phyloP scores from a whole-genome alignment of 2,329 filamentous ascomycete species.

The Albifimbria verrucaria region DNA sequence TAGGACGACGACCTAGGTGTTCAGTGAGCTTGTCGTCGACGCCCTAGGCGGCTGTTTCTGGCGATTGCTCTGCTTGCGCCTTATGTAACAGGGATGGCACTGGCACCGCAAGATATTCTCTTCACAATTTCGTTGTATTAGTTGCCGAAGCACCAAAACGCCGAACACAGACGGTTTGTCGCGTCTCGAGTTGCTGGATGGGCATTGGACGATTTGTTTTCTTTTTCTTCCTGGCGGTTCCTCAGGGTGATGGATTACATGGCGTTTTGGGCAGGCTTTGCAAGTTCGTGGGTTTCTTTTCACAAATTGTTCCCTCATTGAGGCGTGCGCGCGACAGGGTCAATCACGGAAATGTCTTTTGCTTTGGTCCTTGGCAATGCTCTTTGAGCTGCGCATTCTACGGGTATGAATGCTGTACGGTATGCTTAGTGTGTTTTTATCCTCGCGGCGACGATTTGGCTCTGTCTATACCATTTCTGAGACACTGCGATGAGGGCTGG shows the following conservation, averaged over 20 bases:
- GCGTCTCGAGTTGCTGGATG: no score
- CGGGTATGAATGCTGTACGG: neutral
- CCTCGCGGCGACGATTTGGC: neutral
- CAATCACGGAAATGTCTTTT: neutral
- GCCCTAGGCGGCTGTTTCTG: neutral
- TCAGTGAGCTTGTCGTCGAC: neutral
- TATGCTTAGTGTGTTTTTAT: neutral
- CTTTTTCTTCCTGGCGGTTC: neutral
- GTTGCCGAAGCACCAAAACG: neutral
- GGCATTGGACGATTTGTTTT: neutral
- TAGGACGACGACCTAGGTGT: slow-evolving; percentile 23
- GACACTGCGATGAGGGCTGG: neutral
- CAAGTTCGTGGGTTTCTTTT: neutral
- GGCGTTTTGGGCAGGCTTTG: neutral
- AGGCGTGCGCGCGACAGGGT: neutral
- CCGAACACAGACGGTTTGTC: neutral
- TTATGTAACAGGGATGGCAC: no score
- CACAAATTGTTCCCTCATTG: neutral
- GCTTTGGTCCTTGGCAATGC: neutral
- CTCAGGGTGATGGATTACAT: neutral
- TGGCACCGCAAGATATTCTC: neutral
- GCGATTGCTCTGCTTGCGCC: no score
- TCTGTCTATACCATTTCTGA: neutral
- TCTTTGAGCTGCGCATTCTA: neutral
- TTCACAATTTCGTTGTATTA: neutral